A percentile compares a stretch with the other conserved stretches of the same genome.
phyloP scores from a whole-genome alignment of 352 stramenopile genomes.

The Globisporangium alternatum region DNA sequence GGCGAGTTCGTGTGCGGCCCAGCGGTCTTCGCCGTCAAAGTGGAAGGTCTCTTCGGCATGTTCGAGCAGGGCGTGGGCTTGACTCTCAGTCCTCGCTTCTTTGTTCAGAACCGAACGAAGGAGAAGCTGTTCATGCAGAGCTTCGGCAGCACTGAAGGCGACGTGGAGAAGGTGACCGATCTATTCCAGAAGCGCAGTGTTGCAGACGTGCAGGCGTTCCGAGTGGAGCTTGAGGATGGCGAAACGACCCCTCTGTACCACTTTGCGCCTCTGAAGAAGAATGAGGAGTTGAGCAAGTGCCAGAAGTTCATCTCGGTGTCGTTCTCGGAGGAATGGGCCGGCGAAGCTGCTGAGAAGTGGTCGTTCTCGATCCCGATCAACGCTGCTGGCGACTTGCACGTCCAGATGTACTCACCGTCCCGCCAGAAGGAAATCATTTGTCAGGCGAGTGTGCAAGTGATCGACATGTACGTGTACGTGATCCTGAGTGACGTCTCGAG shows the following conservation, averaged over 20 bases:
- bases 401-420: constrained; percentile 76
- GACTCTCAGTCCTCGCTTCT: constrained; percentile 77
- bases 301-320: constrained; percentile 83
- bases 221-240: constrained; percentile 48
- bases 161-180: constrained; percentile 61
- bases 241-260: constrained; percentile 73
- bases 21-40: constrained; percentile 77
- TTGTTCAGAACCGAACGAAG: constrained; percentile 80
- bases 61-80: constrained; percentile 77
- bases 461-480: constrained; percentile 89
- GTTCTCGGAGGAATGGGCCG: constrained; percentile 62
- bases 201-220: constrained; percentile 55
- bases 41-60: constrained; percentile 77
- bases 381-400: constrained; percentile 68
- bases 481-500: constrained; percentile 81
- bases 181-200: constrained; percentile 67
- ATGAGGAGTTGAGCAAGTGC: constrained; percentile 46
- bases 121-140: constrained; percentile 77
- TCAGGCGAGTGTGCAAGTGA: constrained; percentile 79
- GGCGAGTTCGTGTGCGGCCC: constrained; percentile 71
- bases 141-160: constrained; percentile 61
- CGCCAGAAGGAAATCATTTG: constrained; percentile 79
- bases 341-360: constrained; percentile 55
- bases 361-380: constrained; percentile 82
- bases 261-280: constrained; percentile 76